Evolutionary conservation across 352 stramenopile genomes (phyloP).

Genomic region (Phytophthora meadii): DNA sequence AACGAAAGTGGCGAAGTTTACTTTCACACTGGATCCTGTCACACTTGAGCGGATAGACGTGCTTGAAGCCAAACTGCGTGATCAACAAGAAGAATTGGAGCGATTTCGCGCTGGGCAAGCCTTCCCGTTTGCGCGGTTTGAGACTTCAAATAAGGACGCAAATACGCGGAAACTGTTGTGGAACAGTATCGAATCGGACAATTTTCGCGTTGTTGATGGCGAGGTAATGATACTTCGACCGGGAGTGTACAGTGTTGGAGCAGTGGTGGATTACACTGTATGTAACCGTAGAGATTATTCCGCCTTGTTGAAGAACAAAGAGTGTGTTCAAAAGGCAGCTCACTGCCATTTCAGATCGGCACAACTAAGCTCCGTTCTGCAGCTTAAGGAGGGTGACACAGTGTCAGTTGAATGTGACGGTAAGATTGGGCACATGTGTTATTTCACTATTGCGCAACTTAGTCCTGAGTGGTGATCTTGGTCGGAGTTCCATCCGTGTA

Average conservation of each 20-base stretch:
- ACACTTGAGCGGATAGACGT: conserved; percentile 16
- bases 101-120: neutral
- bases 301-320: neutral
- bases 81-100: conserved; percentile 1
- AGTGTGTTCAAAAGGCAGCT: neutral
- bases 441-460: neutral
- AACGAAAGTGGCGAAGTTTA: conserved; percentile 6
- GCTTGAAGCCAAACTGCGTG: neutral
- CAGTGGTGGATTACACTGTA: neutral
- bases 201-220: neutral
- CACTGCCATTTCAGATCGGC: neutral
- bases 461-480: too few relatives aligned
- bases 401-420: neutral
- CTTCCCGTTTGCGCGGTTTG: neutral
- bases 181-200: neutral
- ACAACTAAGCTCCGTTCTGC: neutral
- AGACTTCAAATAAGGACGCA: neutral
- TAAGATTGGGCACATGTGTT: neutral
- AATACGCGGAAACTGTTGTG: neutral
- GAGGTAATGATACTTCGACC: neutral
- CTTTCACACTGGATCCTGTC: conserved; percentile 25
- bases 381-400: neutral
- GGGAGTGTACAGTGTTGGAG: neutral
- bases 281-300: neutral
- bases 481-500: too few relatives aligned